phyloP scores from a whole-genome alignment of 441 rosid species.

The Corymbia citriodora region DNA sequence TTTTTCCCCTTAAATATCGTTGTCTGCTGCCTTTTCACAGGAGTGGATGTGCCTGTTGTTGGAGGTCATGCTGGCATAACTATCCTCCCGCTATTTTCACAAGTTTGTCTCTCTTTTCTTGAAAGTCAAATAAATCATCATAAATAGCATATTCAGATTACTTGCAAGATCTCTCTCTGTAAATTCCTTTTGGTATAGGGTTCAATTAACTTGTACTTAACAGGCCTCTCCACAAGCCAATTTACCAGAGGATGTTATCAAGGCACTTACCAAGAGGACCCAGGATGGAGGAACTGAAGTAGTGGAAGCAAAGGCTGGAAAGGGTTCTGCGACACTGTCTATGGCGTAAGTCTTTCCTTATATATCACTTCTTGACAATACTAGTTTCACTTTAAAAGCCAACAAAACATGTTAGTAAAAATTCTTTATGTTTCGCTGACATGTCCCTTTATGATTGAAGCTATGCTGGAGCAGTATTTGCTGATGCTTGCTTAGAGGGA shows the following conservation, averaged over 20 bases:
- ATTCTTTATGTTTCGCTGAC: not conserved
- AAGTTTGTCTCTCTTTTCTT: not conserved
- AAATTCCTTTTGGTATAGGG: not conserved
- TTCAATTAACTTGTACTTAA: not conserved
- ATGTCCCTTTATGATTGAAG: conserved; percentile 20
- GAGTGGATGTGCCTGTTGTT: conserved; percentile 84
- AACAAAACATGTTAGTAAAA: not conserved
- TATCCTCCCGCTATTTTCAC: conserved; percentile 84
- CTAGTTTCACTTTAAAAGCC: not conserved
- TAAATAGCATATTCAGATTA: not conserved
- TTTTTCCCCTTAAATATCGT: not conserved
- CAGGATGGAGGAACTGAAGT: conserved; percentile 99
- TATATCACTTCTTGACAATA: not conserved
- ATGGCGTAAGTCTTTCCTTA: conserved; percentile 72
- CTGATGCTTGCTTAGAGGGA: conserved; percentile 95
- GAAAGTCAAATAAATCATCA: not conserved
- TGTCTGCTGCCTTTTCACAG: conserved; percentile 31
- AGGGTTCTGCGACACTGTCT: conserved; percentile 94
- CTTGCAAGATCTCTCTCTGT: not conserved
- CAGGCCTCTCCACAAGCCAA: conserved; percentile 92
- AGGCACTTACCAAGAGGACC: conserved; percentile 87
- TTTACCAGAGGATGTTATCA: conserved; percentile 51
- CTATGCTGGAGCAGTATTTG: conserved; percentile 94
- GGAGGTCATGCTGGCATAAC: conserved; percentile 99
- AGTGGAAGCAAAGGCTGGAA: conserved; percentile 98